phyloP scores from a whole-genome alignment of 345 rosid genomes.

The Mangifera indica region DNA sequence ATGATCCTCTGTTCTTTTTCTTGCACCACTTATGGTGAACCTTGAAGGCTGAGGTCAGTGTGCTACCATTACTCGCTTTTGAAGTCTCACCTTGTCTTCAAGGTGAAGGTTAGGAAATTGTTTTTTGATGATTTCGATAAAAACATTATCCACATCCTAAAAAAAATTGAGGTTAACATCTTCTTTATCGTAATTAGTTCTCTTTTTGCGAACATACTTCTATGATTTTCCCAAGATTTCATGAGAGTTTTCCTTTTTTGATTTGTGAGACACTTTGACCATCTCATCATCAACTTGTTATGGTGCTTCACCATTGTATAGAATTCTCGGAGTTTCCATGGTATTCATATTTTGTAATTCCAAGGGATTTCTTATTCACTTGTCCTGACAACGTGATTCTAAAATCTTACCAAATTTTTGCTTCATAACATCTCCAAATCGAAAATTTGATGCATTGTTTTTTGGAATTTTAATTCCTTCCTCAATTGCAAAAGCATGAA shows the following conservation, averaged over 20 bases:
- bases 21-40: too few relatives aligned
- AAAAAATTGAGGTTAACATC: slow-evolving; percentile 69
- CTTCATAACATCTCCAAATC: slow-evolving; percentile 74
- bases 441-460: slow-evolving; percentile 90
- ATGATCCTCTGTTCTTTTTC: too few relatives aligned
- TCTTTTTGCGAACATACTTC: slow-evolving; percentile 31
- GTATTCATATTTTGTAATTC: slow-evolving; percentile 31
- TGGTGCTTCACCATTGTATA: slow-evolving; percentile 31
- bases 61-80: too few relatives aligned
- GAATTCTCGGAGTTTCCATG: slow-evolving; percentile 20
- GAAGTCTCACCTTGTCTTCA: too few relatives aligned
- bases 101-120: too few relatives aligned
- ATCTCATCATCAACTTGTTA: slow-evolving; percentile 31
- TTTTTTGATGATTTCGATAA: too few relatives aligned
- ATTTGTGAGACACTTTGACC: slow-evolving; percentile 34
- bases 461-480: slow-evolving; percentile 83
- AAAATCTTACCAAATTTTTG: slow-evolving; percentile 83
- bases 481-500: slow-evolving; percentile 91
- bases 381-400: slow-evolving; percentile 57
- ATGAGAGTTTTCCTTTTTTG: slow-evolving; percentile 33
- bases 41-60: too few relatives aligned
- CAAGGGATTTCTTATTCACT: slow-evolving; percentile 59
- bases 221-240: slow-evolving; percentile 29
- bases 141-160: slow-evolving; percentile 86
- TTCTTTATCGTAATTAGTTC: slow-evolving; percentile 28